Evolutionary conservation across 2,329 filamentous ascomycete species (phyloP).

Genomic region (Claviceps quebecensis): DNA sequence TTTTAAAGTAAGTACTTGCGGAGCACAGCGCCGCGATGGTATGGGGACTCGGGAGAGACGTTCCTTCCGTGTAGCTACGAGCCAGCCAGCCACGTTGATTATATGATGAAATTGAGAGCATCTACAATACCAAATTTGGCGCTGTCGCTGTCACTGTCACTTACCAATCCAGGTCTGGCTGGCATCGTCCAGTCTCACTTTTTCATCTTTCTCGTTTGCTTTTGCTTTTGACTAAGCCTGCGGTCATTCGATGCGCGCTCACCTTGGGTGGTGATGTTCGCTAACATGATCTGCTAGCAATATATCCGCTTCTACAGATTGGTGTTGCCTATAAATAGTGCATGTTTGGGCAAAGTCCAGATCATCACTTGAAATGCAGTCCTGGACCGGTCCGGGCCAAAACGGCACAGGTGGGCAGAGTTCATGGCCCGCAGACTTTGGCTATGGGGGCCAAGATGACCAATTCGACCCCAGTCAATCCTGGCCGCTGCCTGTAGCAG

Average conservation of each 20-base stretch:
- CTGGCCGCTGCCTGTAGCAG: constrained; percentile 23
- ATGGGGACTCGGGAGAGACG: background rate
- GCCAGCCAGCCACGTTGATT: constrained; percentile 1
- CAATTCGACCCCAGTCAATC: constrained; percentile 25
- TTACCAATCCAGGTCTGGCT: background rate
- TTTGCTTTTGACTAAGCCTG: background rate
- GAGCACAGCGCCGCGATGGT: background rate
- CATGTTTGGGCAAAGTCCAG: constrained; percentile 11
- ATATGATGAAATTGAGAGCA: background rate
- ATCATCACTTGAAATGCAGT: constrained; percentile 23
- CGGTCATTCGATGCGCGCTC: constrained; percentile 7
- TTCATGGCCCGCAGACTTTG: constrained; percentile 22
- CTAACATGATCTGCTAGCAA: constrained; percentile 18
- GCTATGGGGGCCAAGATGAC: constrained; percentile 18
- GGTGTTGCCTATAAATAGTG: constrained; percentile 8
- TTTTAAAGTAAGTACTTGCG: constrained; percentile 6
- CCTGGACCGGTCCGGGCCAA: constrained; percentile 24
- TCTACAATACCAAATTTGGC: background rate
- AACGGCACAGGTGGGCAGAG: constrained; percentile 22
- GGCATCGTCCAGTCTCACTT: constrained; percentile 6
- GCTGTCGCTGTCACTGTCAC: background rate
- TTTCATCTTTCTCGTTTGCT: constrained; percentile 7
- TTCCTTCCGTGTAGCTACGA: background rate
- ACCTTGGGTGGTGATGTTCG: constrained; percentile 11
- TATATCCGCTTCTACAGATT: constrained; percentile 8